Evolutionary conservation across 768 basidiomycete species (phyloP), one percentile per base, ranked within the genome.

Genomic region (Tricholoma terreum): DNA sequence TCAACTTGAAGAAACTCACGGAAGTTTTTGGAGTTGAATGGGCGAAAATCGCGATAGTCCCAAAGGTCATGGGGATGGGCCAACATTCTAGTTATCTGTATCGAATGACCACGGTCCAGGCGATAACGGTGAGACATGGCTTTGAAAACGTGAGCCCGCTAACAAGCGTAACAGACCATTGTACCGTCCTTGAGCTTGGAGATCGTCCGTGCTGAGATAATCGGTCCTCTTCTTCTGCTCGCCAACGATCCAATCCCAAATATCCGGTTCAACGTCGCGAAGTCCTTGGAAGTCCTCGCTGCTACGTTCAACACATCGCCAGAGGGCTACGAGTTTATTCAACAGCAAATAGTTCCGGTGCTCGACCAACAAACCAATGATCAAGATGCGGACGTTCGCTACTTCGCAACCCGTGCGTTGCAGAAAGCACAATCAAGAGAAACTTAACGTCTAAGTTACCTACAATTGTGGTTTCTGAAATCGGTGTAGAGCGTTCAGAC

Each of bases 11-110:
- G 78, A 97, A 95, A 69, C 77, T 99, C 67, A 96, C 96, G 14
- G 96, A 98, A 65, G 96, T 98, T 12, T 99, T 99, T 64, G 97
- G 97, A 45, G 94, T 97, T 22, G 95, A 98, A 6, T 99, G 97
- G 97, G 93, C 97, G 30, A 88, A 86, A 69, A 78, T 83, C 50
- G 86, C 94, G 31, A 98, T 99, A 65, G 92, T 98, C 35, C 97
- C 97, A 3, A 96, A 96, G 73, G 92, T 99, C 19, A 87, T 98
- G 73, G 91, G 87, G 50, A 98, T 98, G 97, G 95, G 94, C 4
- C 84, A 88, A 57, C 94, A 98, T 74, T 92, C 92, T 30, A 99
- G 98, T 71, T 98, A 98, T 72, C 81, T 98, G 24, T 97, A 91
- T 75, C 81, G 97, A 67, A 97, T 99, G 94, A 99, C 97, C 2